Conservation (phyloP, 176 grass and related monocot species). For the Phoenix dactylifera region DNA sequence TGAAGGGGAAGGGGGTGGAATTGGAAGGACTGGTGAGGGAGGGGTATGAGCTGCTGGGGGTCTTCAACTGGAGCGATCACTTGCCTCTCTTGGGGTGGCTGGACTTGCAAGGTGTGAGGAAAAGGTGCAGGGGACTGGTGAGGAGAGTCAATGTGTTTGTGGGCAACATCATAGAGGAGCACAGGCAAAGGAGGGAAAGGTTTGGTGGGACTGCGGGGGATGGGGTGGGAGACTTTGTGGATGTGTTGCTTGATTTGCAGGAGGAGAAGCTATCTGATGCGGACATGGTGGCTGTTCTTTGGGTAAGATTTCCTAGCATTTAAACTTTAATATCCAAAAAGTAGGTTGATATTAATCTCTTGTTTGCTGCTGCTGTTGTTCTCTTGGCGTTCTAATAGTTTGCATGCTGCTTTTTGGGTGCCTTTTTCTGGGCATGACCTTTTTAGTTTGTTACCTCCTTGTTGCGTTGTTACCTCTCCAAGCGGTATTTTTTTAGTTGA, state of each 20-base stretch:
- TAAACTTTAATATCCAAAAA: no score
- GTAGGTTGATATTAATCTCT: no score
- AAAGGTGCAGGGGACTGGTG: constrained; percentile 41
- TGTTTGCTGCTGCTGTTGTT: no score
- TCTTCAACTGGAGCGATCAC: constrained; percentile 77
- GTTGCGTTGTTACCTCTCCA: no score
- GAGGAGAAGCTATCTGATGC: constrained; percentile 54
- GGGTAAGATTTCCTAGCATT: constrained; percentile 30
- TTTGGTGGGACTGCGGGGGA: neutral
- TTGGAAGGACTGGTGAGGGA: constrained; percentile 50
- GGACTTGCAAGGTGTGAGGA: constrained; percentile 53
- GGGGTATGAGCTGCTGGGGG: constrained; percentile 51
- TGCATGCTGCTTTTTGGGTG: no score
- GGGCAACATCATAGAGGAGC: constrained; percentile 42
- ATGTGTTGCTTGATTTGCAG: constrained; percentile 47
- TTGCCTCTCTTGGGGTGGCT: constrained; percentile 42
- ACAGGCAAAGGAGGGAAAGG: constrained; percentile 18
- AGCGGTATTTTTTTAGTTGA: no score
- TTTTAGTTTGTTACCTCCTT: no score
- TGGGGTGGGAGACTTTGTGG: constrained; percentile 38
- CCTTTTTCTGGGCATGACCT: no score
- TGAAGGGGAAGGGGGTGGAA: constrained; percentile 21
- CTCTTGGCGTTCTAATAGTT: no score
- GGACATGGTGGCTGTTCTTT: constrained; percentile 73
- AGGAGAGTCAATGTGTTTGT: constrained; percentile 46